Evolutionary conservation across 2,329 filamentous ascomycete species (phyloP), one percentile per base, ranked within the genome.

Genomic region (Mollisia scopiformis): DNA sequence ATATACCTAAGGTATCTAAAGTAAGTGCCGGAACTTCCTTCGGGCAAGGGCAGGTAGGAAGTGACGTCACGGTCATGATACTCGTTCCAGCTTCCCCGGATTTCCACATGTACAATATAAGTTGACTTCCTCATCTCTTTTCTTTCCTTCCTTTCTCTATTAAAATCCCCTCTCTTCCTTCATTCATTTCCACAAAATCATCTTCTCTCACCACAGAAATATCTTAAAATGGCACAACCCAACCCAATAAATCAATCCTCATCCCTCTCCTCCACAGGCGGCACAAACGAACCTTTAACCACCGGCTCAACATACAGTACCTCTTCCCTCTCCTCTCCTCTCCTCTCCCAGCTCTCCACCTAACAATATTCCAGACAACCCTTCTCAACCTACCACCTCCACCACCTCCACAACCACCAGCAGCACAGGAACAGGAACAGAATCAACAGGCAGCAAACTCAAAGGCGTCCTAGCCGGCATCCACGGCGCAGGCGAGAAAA

Each of bases 401-500:
- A 33, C 30, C 30, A 33, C 30, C 13, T 13, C 6, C 30, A 35
- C 35, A 53, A 46, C 35, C 37, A 19, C 23, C 14, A 33, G 53
- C 35, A 41, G 10, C 23, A 52, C 53, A 49, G 13, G 8, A 6
- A 57, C 46, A 19, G 39, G 3, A 11, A 56, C 47, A 16, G 62
- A 58, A n/a, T 27, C 46, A 23, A 57, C 51, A 16, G 33, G 35
- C 14, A 51, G 50, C 1, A 33, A 33, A 33, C 47, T 65, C 51
- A 59, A 62, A 39, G 52, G 57, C 21, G 31, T 62, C 6, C n/a
- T 65, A 2, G 64, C 64, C 5, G 61, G 52, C 10, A 59, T 63
- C 3, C 62, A 68, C 41, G 63, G 68, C 1, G 55, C 52, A 16
- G 68, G 66, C 3, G 66, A 68, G 58, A 62, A 62, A 28, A 6